Evolutionary conservation across 345 rosid species (phyloP).

Genomic region (Rhodamnia argentea): DNA sequence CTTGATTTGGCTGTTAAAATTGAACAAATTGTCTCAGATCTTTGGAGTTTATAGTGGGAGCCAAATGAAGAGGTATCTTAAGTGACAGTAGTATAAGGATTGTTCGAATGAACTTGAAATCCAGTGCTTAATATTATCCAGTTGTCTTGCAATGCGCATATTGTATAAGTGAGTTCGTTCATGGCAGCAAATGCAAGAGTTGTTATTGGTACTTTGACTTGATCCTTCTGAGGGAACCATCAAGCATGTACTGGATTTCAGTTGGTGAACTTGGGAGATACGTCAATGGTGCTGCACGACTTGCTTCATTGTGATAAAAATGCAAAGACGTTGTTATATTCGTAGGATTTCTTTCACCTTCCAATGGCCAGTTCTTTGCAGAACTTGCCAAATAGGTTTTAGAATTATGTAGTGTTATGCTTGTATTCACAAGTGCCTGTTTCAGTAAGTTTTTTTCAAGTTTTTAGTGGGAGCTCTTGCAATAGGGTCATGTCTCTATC

Average conservation of each 20-base stretch:
- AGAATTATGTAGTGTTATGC: not conserved
- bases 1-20: not conserved
- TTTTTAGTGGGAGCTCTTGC: not conserved
- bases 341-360: not conserved
- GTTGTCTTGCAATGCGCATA: not conserved
- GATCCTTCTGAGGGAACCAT: not conserved
- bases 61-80: not conserved
- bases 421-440: not conserved
- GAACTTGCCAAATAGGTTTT: not conserved
- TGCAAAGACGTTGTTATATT: not conserved
- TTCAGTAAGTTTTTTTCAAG: not conserved
- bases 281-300: not conserved
- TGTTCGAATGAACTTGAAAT: not conserved
- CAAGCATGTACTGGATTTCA: not conserved
- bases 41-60: not conserved
- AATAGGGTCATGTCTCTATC: not conserved
- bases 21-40: not conserved
- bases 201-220: not conserved
- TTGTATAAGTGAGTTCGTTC: not conserved
- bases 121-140: not conserved
- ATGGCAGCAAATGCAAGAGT: not conserved
- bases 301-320: not conserved
- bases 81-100: not conserved
- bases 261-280: not conserved
- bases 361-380: not conserved